Base-by-base conservation (phyloP, 164 flowering plant species). In the Nymphaea thermarum region DNA sequence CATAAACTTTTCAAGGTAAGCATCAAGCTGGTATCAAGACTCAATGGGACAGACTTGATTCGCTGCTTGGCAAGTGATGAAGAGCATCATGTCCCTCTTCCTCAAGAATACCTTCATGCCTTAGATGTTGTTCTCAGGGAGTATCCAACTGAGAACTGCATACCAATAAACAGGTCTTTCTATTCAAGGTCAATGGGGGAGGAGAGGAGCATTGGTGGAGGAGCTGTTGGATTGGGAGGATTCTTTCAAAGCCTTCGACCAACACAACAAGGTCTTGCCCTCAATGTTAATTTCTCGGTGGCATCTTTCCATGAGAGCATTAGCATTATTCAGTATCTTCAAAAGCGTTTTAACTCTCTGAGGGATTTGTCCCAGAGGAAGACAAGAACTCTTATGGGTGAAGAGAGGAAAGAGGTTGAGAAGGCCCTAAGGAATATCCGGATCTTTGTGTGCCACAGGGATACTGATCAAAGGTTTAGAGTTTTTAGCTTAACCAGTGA, bases 251-350 rank as follows among this genome's bases (percentile, higher is more conserved):
- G 97, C 72, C 85, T 93, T 59, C 77, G 98, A 70, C 95, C 93
- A 65, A 91, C 96, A 3, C 90, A 93, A 69, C 97, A 88, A 82
- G 98, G 98, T 12, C 85, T 93, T 63, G 88, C 98, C 55, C 88
- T 93, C 65, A 93, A 93, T 74, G 85, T 93, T 14, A 96, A 93
- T 71, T 83, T 86, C 69, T 85, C 98, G 1, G 94, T 93, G 60
- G 85, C 93, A 3, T 93, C 98, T 53, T 93, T 93, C 72, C 98
- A 93, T 59, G 97, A 93, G 76, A 93, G 98, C 71, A 86, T 93
- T 36, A 96, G 90, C n/a, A 84, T 91, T 44, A 84, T 93, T 36
- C 80, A 85, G 2, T 93, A 85, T 75, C 74, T 93, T 77, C 91
- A 91, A 72, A 93, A 88, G 80, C 85, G 94, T 8, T 77, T 90